phyloP scores from a whole-genome alignment of 768 basidiomycete species.

The Leccinum olivaceopallidum region DNA sequence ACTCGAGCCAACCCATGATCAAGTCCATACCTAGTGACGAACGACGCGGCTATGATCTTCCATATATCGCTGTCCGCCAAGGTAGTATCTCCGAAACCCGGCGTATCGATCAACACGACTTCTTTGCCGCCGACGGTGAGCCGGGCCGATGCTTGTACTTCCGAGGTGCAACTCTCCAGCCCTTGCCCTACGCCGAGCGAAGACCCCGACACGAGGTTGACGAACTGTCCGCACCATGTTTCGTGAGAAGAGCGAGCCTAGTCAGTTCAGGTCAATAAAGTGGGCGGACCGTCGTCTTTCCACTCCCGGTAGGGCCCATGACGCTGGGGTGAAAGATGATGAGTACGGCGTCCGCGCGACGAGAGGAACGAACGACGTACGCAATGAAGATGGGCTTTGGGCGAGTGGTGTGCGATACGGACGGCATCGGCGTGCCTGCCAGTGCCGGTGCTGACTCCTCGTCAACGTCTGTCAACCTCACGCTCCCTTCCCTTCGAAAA shows the following conservation, averaged over 20 bases:
- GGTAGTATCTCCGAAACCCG: conserved; percentile 59
- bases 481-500: conserved; percentile 9
- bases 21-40: conserved; percentile 26
- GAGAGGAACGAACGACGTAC: conserved; percentile 15
- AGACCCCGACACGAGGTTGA: conserved; percentile 35
- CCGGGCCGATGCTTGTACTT: conserved; percentile 30
- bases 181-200: conserved; percentile 31
- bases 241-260: neutral
- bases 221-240: conserved; percentile 26
- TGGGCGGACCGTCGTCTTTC: conserved; percentile 32
- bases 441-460: conserved; percentile 13
- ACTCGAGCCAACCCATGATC: neutral
- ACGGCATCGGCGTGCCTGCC: neutral
- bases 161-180: conserved; percentile 36
- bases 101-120: conserved; percentile 58
- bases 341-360: neutral
- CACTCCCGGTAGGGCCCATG: conserved; percentile 33
- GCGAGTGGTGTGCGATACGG: neutral
- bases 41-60: conserved; percentile 46
- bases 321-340: conserved; percentile 18
- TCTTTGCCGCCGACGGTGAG: conserved; percentile 30
- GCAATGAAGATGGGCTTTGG: conserved; percentile 28
- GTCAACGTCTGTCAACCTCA: conserved; percentile 21
- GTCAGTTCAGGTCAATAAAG: neutral
- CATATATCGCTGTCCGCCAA: conserved; percentile 50